These are phyloP conservation scores for Aspergillus ruber DNA, from an alignment of 2,329 filamentous ascomycete species.

Conservation along the genomic window DNA sequence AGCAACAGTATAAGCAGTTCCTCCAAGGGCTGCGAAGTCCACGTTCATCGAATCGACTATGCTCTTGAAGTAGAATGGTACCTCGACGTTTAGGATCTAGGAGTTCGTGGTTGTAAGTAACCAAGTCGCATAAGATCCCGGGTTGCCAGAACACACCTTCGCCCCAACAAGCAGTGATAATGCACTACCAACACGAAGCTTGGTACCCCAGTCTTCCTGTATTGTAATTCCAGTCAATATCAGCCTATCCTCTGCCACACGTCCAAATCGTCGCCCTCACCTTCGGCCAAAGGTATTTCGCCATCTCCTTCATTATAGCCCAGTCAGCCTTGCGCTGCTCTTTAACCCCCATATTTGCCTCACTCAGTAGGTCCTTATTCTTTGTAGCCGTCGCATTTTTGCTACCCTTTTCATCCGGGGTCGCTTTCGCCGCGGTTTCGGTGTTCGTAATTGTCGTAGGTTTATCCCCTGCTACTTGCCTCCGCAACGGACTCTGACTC, in stretches of 20 bases:
- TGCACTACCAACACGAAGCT: conserved; percentile 78
- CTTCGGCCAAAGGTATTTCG: conserved; percentile 91
- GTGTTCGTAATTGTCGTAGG: conserved; percentile 6
- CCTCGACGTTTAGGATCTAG: conserved; percentile 82
- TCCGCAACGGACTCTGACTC: conserved; percentile 13
- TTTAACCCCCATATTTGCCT: conserved; percentile 62
- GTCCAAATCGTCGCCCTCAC: conserved; percentile 23
- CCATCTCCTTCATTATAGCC: conserved; percentile 99
- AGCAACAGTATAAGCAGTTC: conserved; percentile 80
- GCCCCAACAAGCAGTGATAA: conserved; percentile 76
- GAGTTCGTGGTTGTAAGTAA: conserved; percentile 11
- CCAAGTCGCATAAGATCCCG: neutral
- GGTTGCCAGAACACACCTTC: conserved; percentile 51
- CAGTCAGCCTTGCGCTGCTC: conserved; percentile 96
- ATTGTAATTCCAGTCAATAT: conserved; percentile 8
- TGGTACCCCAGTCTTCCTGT: conserved; percentile 68
- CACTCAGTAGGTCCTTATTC: conserved; percentile 55
- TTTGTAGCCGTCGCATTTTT: conserved; percentile 23
- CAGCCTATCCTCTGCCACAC: neutral
- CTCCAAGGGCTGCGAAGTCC: conserved; percentile 78
- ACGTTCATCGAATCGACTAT: conserved; percentile 98
- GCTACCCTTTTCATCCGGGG: conserved; percentile 15
- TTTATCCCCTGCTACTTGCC: conserved; percentile 13
- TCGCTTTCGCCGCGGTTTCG: conserved; percentile 12
- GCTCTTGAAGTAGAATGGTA: conserved; percentile 97